These are phyloP conservation scores for Purshia tridentata DNA, from an alignment of 306 rosid species.

Conservation along the genomic window DNA sequence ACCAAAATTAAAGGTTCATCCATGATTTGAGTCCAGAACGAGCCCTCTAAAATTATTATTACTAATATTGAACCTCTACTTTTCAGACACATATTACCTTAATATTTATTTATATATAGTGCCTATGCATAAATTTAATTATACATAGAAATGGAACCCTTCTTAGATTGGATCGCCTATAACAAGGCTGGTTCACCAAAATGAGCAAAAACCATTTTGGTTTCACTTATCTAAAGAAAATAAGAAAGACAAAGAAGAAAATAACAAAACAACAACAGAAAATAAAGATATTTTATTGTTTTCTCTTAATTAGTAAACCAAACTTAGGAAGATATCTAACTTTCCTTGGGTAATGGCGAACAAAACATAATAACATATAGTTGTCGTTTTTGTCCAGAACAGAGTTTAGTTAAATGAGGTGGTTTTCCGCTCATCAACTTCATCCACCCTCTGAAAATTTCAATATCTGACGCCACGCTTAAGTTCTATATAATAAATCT, in stretches of 20 bases:
- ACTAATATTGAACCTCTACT: too few relatives aligned
- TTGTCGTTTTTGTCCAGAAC: not conserved
- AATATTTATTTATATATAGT: too few relatives aligned
- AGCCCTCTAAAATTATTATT: not conserved
- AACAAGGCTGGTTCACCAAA: not conserved
- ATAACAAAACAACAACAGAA: too few relatives aligned
- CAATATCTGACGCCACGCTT: not conserved
- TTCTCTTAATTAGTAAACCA: not conserved
- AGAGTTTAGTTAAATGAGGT: slow-evolving; percentile 37
- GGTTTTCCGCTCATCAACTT: slow-evolving; percentile 78
- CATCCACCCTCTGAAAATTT: slow-evolving; percentile 20
- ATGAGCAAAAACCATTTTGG: too few relatives aligned
- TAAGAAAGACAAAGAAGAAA: too few relatives aligned
- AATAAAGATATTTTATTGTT: too few relatives aligned
- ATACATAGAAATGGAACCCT: not conserved
- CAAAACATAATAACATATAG: not conserved
- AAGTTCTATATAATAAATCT: not conserved
- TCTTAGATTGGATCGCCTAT: not conserved
- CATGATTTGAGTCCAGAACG: not conserved
- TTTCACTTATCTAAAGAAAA: too few relatives aligned
- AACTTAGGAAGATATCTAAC: not conserved
- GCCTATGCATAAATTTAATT: too few relatives aligned
- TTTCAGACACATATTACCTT: too few relatives aligned
- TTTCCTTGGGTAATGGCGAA: not conserved
- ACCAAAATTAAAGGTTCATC: not conserved